A percentile compares a stretch with the other conserved stretches of the same genome.
Conservation (phyloP, 495 filamentous ascomycete species). For the Penicillium bialowiezense region DNA sequence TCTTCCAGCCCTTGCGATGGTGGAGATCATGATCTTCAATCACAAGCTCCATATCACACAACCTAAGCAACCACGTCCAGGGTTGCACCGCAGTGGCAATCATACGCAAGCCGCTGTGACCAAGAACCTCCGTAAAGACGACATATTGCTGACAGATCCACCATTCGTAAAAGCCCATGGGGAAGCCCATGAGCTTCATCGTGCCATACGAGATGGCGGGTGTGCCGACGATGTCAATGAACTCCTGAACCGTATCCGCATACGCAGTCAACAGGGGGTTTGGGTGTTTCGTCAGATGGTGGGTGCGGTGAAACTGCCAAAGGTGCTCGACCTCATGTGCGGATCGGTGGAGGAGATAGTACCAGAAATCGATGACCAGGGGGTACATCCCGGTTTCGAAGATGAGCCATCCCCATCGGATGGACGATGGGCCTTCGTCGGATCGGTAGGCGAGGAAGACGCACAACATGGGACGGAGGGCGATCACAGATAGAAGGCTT, state of each 20-base stretch:
- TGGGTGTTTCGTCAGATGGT: slow-evolving; percentile 41
- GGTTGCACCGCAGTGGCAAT: slow-evolving; percentile 30
- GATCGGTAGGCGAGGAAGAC: slow-evolving; percentile 30
- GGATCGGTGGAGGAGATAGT: slow-evolving; percentile 24
- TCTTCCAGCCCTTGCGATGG: slow-evolving; percentile 40
- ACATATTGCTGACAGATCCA: slow-evolving; percentile 42
- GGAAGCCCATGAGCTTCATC: slow-evolving; percentile 30
- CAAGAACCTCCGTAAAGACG: slow-evolving; percentile 32
- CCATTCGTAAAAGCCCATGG: slow-evolving; percentile 42
- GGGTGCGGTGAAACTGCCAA: slow-evolving; percentile 42
- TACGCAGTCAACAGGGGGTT: slow-evolving; percentile 35
- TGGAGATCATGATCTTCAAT: slow-evolving; percentile 42
- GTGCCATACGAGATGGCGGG: slow-evolving; percentile 35
- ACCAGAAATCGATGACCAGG: slow-evolving; percentile 39
- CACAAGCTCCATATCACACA: slow-evolving; percentile 31
- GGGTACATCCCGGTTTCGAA: slow-evolving; percentile 34
- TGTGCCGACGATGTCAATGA: slow-evolving; percentile 37
- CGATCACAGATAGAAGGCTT: slow-evolving; percentile 27
- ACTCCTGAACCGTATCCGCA: slow-evolving; percentile 37
- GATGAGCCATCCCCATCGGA: slow-evolving; percentile 29
- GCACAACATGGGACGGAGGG: slow-evolving; percentile 33
- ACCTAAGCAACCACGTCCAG: slow-evolving; percentile 25
- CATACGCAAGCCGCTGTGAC: slow-evolving; percentile 34
- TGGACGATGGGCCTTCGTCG: slow-evolving; percentile 15
- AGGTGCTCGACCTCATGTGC: slow-evolving; percentile 33